Percentiles rank a stretch among this genome's conserved stretches.
Evolutionary conservation across 441 rosid species (phyloP).

Genomic region (Sinapis alba): DNA sequence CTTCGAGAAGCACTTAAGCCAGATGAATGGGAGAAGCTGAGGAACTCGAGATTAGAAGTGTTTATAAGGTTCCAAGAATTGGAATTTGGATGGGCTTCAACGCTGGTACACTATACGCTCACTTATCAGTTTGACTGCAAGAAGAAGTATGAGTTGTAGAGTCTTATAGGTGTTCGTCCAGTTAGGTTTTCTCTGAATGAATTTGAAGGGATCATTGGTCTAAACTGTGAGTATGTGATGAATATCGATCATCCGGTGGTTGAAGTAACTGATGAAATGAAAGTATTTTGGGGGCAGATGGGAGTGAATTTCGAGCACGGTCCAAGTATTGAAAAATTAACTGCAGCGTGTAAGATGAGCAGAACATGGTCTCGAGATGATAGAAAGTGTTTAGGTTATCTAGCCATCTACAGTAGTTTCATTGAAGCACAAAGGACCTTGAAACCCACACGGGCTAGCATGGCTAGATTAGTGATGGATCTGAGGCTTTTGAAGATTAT

Average conservation of each 20-base stretch:
- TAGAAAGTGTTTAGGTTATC: too few relatives aligned
- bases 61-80: neutral
- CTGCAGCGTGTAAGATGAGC: too few relatives aligned
- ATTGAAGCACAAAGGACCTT: too few relatives aligned
- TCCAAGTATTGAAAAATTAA: too few relatives aligned
- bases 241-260: neutral
- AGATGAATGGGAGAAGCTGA: neutral
- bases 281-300: neutral
- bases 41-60: neutral
- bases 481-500: neutral
- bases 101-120: neutral
- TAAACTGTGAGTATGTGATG: neutral
- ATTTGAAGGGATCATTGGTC: neutral
- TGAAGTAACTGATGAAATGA: neutral
- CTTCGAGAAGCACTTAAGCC: neutral
- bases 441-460: too few relatives aligned
- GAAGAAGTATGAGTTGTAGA: neutral
- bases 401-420: too few relatives aligned
- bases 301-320: too few relatives aligned
- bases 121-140: neutral
- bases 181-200: neutral
- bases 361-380: too few relatives aligned
- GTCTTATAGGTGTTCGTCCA: neutral
- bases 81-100: neutral
- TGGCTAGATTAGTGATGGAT: too few relatives aligned